Conservation (phyloP, 2,329 filamentous ascomycete species). For the Clarireedia sp. region DNA sequence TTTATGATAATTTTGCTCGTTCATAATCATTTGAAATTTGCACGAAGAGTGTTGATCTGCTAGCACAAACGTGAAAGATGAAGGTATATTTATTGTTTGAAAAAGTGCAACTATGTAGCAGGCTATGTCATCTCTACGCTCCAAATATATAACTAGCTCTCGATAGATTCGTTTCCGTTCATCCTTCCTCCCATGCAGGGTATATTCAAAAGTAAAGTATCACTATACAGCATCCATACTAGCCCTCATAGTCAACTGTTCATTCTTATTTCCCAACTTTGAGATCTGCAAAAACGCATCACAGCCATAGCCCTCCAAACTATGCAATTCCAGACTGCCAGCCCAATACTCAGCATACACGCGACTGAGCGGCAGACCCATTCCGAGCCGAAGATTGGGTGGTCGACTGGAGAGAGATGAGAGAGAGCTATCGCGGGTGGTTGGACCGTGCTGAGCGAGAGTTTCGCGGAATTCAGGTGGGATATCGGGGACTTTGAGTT, state of each 20-base stretch:
- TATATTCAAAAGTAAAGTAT: background rate
- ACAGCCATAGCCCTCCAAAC: constrained; percentile 88
- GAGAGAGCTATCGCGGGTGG: constrained; percentile 46
- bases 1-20: constrained; percentile 8
- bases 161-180: background rate
- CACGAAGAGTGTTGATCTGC: background rate
- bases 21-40: background rate
- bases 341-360: constrained; percentile 99
- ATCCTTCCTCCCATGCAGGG: background rate
- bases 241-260: constrained; percentile 74
- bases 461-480: background rate
- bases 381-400: constrained; percentile 79
- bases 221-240: constrained; percentile 62
- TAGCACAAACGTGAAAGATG: background rate
- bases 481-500: constrained; percentile 50
- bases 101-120: background rate
- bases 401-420: constrained; percentile 73
- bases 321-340: constrained; percentile 82
- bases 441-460: constrained; percentile 1
- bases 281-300: constrained; percentile 96
- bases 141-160: background rate
- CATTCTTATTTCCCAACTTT: constrained; percentile 95
- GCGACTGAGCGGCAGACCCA: constrained; percentile 86
- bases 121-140: background rate
- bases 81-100: background rate